These are phyloP conservation scores for Cutaneotrichosporon cavernicola DNA, from an alignment of 1,284 basidiomycete genomes.

Conservation along the genomic window DNA sequence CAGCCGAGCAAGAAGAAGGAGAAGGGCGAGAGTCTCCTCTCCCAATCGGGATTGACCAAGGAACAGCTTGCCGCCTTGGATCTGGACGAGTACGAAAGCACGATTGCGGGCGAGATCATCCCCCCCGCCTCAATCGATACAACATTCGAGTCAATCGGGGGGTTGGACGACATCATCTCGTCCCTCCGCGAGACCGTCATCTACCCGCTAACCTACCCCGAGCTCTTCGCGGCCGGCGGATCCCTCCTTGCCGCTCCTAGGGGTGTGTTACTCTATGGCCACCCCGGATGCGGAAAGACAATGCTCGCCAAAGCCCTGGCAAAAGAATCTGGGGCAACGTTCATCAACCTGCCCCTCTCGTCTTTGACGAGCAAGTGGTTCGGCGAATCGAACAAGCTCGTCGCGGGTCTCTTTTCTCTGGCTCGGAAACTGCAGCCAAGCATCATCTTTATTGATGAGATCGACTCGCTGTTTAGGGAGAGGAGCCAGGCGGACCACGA, in stretches of 20 bases:
- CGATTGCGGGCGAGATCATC: slow-evolving; percentile 57
- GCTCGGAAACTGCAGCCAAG: slow-evolving; percentile 71
- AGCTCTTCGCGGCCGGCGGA: slow-evolving; percentile 75
- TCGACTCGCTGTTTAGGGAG: slow-evolving; percentile 86
- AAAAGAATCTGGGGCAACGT: slow-evolving; percentile 94
- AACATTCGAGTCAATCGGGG: slow-evolving; percentile 67
- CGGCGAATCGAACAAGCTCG: slow-evolving; percentile 97
- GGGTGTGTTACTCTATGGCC: slow-evolving; percentile 79
- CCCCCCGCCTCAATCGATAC: slow-evolving; percentile 56
- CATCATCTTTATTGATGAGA: slow-evolving; percentile 80
- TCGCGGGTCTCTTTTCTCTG: slow-evolving; percentile 77
- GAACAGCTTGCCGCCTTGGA: slow-evolving; percentile 55
- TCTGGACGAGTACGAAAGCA: slow-evolving; percentile 59
- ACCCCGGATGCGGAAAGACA: slow-evolving; percentile 90
- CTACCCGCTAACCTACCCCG: slow-evolving; percentile 88
- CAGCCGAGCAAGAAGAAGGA: slow-evolving; percentile 43
- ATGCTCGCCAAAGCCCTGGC: slow-evolving; percentile 94
- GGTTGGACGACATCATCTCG: slow-evolving; percentile 86
- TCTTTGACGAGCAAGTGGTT: slow-evolving; percentile 85
- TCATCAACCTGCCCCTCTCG: slow-evolving; percentile 78
- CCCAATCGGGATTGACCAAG: slow-evolving; percentile 44
- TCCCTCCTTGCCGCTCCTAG: slow-evolving; percentile 60
- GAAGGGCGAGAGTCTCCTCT: slow-evolving; percentile 47
- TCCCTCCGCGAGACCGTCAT: slow-evolving; percentile 94
- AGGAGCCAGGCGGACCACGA: slow-evolving; percentile 87